A percentile compares a stretch with the other conserved stretches of the same genome.
These are phyloP conservation scores for Chlorencoelia australis DNA, from an alignment of 2,329 filamentous ascomycete genomes.

Conservation along the genomic window DNA sequence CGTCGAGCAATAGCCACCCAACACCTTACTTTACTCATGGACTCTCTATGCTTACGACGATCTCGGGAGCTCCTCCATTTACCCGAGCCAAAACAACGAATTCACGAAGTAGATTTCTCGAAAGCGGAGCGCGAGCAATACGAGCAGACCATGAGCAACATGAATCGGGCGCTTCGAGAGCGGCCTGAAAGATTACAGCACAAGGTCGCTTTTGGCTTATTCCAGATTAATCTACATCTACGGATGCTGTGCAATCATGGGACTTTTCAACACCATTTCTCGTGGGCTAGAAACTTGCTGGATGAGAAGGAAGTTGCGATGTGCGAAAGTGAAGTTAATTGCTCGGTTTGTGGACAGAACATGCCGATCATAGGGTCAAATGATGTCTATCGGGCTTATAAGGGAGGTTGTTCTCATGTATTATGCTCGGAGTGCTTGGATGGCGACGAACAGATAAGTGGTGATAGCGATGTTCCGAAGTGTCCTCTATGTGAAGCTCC, in stretches of 20 bases:
- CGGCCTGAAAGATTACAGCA: constrained; percentile 28
- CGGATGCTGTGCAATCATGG: constrained; percentile 41
- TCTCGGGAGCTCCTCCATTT: constrained; percentile 32
- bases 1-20: constrained; percentile 14
- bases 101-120: constrained; percentile 27
- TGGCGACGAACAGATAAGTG: constrained; percentile 14
- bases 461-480: constrained; percentile 2
- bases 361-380: constrained; percentile 18
- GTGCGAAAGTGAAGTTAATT: constrained; percentile 17
- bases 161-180: constrained; percentile 31
- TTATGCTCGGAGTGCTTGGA: constrained; percentile 29
- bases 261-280: constrained; percentile 31
- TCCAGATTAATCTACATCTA: constrained; percentile 37
- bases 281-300: constrained; percentile 19
- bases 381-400: constrained; percentile 18
- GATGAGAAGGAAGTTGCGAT: constrained; percentile 29
- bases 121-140: constrained; percentile 27
- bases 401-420: constrained; percentile 24
- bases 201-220: constrained; percentile 33
- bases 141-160: constrained; percentile 27
- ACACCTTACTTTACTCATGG: constrained; percentile 28
- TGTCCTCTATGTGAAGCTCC: constrained; percentile 19
- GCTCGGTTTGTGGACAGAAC: constrained; percentile 25
- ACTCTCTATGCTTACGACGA: constrained; percentile 33
- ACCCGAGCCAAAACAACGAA: constrained; percentile 18